These are phyloP conservation scores for Phialocephala subalpina DNA, from an alignment of 2,329 filamentous ascomycete species.

Conservation along the genomic window DNA sequence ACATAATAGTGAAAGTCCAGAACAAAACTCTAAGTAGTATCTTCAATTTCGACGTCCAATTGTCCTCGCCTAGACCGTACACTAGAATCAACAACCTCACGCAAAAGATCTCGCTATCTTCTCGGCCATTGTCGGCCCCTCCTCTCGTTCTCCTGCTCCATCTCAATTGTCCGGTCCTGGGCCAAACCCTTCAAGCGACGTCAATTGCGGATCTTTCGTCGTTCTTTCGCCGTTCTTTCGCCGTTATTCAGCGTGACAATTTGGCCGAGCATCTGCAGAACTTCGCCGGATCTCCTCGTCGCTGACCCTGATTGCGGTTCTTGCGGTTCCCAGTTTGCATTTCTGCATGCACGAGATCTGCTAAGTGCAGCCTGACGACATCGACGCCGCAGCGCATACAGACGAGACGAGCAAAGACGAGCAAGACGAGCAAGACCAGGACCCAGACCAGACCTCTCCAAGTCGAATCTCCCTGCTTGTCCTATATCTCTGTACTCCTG, in stretches of 20 bases:
- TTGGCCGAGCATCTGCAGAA: conserved; percentile 31
- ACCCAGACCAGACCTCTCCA: background rate
- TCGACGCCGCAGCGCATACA: conserved; percentile 16
- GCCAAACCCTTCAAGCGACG: conserved; percentile 10
- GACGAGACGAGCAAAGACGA: background rate
- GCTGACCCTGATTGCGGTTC: conserved; percentile 4
- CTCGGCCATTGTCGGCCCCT: conserved; percentile 4
- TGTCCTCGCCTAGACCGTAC: background rate
- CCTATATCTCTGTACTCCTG: too few relatives aligned
- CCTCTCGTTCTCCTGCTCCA: conserved; percentile 4
- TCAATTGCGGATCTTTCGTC: conserved; percentile 22
- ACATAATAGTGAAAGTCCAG: background rate
- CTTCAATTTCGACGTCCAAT: conserved; percentile 11
- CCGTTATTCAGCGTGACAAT: conserved; percentile 17
- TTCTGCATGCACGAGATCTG: conserved; percentile 14
- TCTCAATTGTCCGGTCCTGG: conserved; percentile 1
- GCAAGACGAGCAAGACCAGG: background rate
- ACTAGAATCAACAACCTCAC: background rate
- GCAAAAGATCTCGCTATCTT: conserved; percentile 8
- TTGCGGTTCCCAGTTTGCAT: conserved; percentile 8
- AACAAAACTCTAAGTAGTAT: background rate
- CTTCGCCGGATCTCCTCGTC: conserved; percentile 10
- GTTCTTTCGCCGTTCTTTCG: conserved; percentile 1
- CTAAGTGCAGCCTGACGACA: conserved; percentile 21
- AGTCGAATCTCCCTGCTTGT: background rate